Base-by-base conservation (phyloP, 306 rosid genomes). In the Astragalus membranaceus region DNA sequence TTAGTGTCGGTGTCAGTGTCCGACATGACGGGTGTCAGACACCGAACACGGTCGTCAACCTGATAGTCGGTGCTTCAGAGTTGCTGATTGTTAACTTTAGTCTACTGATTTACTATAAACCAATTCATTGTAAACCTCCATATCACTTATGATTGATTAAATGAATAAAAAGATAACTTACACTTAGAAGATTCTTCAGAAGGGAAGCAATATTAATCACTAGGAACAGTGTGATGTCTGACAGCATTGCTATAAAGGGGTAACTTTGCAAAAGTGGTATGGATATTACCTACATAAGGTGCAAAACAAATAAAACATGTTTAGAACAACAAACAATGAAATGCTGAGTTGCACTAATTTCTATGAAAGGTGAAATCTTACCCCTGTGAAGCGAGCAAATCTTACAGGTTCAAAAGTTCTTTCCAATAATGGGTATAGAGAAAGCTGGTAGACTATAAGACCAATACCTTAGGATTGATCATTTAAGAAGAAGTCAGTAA, bases 211-310 rank as follows among this genome's bases (percentile, higher is more conserved):
- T 7, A 75, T 69, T 84, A 83, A 85, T 54, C 41, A 76, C 46
- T 10, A 77, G 4, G 54, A 54, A 52, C 5, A 89, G 80, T 39
- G 73, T 8, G 63, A 75, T 8, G 46, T 94, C 96, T 0, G 92
- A 79, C 41, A 92, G 59, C 76, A 43, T 30, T 66, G 89, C 70
- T 37, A 89, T 74, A 56, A 69, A 82, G 5, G 97, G 90, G 74
- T 79, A 92, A 65, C 79, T 74, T 78, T 90, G 79, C 85, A 92
- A 58, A 52, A 92, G 63, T 3, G 92, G 97, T 70, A 92, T 89
- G 8, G 83, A 50, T 64, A 92, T 37, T 35, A 55, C 74, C 96
- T 92, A 10, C 65, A 53, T 8, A 87, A 77, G 35, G 42, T 5
- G 44, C 9, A 50, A 56, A 57, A 69, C 20, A 26, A 65, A 5